Base-by-base conservation (phyloP, 352 stramenopile species). In the Phytophthora europaea region DNA sequence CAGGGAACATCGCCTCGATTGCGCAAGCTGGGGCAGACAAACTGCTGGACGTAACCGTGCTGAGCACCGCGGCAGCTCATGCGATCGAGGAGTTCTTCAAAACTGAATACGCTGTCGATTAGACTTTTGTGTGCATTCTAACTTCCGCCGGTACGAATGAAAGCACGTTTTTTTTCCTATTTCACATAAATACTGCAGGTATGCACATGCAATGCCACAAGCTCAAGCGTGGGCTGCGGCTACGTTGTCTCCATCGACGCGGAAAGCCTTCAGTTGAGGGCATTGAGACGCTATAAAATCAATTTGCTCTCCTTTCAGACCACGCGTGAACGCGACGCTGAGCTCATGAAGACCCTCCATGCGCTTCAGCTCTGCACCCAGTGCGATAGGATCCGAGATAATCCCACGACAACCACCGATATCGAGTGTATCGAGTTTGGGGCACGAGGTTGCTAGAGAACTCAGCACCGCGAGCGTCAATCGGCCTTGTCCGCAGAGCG, bases 81-180 rank as follows among this genome's bases (percentile, higher is more conserved):
- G 83, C 83, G 13, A 87, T 94, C 13, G 85, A 92, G 59, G 84
- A 92, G 50, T 94, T 93, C 59, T 94, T 94, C 55, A 78, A 73
- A 48, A 78, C 75, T 2, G 87, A 94, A 67, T 94, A 93, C 65
- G 81, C 72, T 4, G 70, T 92, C 13, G 86, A 94, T 18, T 82
- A 58, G 67, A 23, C 13, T n/a, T 55, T 12, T 9, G 10, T 8
- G 34, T 40, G 36, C 13, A 1, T 28, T 62, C 12, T 23, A 52
- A 36, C 8, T 36, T 28, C 16, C 16, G 22, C 16, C 6, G 18
- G 13, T 26, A 60, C 2, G 26, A 50, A 33, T 34, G 0, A 67
- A 16, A 53, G 33, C 28, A 31, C 28, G 28, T 7, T 31, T 31
- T 31, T 31, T 5, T 31, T 34, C n/a, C 16, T 34, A 22, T 12